Conservation (phyloP, 2,329 filamentous ascomycete species). For the Cytospora piceicola region DNA sequence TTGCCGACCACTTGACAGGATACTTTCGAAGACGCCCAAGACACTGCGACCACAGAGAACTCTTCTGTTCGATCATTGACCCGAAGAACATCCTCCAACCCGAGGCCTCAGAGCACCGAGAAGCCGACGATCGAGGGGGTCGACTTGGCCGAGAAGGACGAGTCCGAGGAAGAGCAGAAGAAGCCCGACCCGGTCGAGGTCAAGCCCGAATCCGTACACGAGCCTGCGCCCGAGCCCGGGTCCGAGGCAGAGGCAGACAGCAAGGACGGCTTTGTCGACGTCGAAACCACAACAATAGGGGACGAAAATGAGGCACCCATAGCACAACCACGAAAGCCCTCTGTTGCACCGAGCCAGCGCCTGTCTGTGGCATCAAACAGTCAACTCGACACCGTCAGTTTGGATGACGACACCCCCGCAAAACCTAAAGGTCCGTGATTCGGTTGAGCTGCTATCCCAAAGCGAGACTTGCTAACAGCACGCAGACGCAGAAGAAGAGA, state of each 20-base stretch:
- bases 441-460: neutral
- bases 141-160: slow-evolving; percentile 26
- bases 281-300: slow-evolving; percentile 30
- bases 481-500: slow-evolving; percentile 33
- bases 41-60: slow-evolving; percentile 65
- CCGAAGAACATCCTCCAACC: slow-evolving; percentile 47
- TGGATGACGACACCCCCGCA: slow-evolving; percentile 60
- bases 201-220: slow-evolving; percentile 32
- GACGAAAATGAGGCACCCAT: slow-evolving; percentile 28
- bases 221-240: slow-evolving; percentile 3
- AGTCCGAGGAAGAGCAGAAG: slow-evolving; percentile 31
- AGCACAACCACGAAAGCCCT: slow-evolving; percentile 39
- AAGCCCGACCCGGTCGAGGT: slow-evolving; percentile 11
- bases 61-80: slow-evolving; percentile 68
- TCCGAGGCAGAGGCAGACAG: slow-evolving; percentile 39
- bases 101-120: slow-evolving; percentile 38
- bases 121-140: neutral
- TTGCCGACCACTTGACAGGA: slow-evolving; percentile 53
- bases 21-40: slow-evolving; percentile 81
- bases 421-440: slow-evolving; percentile 33
- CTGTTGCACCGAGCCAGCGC: slow-evolving; percentile 43
- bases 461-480: slow-evolving; percentile 26
- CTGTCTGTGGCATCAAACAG: slow-evolving; percentile 51
- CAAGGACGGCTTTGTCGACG: slow-evolving; percentile 37
- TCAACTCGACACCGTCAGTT: slow-evolving; percentile 63